Conservation (phyloP, 768 basidiomycete species). For the Panellus pusillus region DNA sequence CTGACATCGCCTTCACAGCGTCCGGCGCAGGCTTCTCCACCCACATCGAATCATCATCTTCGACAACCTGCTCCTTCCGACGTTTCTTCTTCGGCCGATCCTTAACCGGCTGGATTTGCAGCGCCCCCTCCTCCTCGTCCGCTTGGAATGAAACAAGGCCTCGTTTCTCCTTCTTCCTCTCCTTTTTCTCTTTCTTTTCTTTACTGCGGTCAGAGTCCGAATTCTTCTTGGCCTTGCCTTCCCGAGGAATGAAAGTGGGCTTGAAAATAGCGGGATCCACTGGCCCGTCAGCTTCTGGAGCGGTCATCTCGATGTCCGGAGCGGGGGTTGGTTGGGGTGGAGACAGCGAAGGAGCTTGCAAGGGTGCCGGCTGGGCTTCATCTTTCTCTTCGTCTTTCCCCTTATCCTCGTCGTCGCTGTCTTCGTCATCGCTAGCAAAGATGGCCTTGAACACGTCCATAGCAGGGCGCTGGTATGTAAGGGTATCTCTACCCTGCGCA, state of each 20-base stretch:
- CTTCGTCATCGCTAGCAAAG: conserved; percentile 93
- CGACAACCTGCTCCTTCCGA: conserved; percentile 34
- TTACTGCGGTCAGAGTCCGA: conserved; percentile 23
- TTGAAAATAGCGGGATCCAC: conserved; percentile 74
- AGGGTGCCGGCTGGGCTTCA: conserved; percentile 19
- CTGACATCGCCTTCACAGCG: conserved; percentile 36
- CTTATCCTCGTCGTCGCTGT: conserved; percentile 69
- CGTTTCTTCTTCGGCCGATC: conserved; percentile 37
- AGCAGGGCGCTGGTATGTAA: conserved; percentile 84
- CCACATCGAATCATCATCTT: conserved; percentile 63
- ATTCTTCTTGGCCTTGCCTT: conserved; percentile 42
- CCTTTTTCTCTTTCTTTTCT: conserved; percentile 41
- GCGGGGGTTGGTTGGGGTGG: conserved; percentile 15
- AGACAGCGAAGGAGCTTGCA: conserved; percentile 15
- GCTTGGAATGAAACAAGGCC: conserved; percentile 63
- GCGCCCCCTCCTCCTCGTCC: conserved; percentile 36
- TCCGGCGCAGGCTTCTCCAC: conserved; percentile 63
- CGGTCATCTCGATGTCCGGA: conserved; percentile 1
- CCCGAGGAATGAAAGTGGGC: conserved; percentile 82
- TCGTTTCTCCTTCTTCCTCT: conserved; percentile 52
- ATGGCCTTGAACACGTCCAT: conserved; percentile 98
- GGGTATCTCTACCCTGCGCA: conserved; percentile 79
- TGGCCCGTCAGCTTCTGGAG: conserved; percentile 5
- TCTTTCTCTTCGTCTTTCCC: conserved; percentile 29
- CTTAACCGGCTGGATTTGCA: conserved; percentile 23